Conservation (phyloP, 495 filamentous ascomycete species). For the Tuber aestivum region DNA sequence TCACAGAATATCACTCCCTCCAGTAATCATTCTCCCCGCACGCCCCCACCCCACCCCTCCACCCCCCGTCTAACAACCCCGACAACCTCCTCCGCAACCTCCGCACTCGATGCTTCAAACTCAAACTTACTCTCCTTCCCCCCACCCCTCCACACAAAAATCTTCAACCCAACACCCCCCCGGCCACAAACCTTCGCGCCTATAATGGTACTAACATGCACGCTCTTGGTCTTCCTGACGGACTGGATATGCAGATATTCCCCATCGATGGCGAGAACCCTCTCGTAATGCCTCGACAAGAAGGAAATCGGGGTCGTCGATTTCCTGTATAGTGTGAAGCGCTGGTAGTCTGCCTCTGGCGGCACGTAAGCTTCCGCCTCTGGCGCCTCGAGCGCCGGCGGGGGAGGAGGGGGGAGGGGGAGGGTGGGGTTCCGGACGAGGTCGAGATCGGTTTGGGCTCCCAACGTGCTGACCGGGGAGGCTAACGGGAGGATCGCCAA, state of each 20-base stretch:
- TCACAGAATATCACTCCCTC: not conserved
- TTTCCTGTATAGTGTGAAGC: conserved; percentile 84
- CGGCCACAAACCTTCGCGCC: conserved; percentile 86
- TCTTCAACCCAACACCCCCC: conserved; percentile 83
- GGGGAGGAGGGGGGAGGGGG: not conserved
- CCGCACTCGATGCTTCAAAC: conserved; percentile 75
- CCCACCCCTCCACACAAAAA: conserved; percentile 30
- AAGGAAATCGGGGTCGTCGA: conserved; percentile 77
- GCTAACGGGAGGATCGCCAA: conserved; percentile 68
- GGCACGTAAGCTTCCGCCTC: not conserved
- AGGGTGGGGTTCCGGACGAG: conserved; percentile 49
- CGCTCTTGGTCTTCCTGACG: conserved; percentile 71
- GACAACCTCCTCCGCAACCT: conserved; percentile 84
- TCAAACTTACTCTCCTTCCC: conserved; percentile 79
- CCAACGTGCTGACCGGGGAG: conserved; percentile 81
- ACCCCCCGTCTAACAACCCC: conserved; percentile 73
- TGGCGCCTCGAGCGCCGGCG: not conserved
- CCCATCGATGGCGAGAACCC: conserved; percentile 81
- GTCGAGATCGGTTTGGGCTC: conserved; percentile 75
- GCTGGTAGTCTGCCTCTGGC: not conserved
- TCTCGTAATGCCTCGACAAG: conserved; percentile 65
- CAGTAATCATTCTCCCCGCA: not conserved
- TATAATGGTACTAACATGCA: conserved; percentile 89
- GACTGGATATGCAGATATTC: conserved; percentile 96
- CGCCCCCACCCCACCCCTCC: conserved; percentile 20